Evolutionary conservation across 83 land plant genomes (phyloP), one percentile per base, ranked within the genome.

Genomic region (Larix sibirica): DNA sequence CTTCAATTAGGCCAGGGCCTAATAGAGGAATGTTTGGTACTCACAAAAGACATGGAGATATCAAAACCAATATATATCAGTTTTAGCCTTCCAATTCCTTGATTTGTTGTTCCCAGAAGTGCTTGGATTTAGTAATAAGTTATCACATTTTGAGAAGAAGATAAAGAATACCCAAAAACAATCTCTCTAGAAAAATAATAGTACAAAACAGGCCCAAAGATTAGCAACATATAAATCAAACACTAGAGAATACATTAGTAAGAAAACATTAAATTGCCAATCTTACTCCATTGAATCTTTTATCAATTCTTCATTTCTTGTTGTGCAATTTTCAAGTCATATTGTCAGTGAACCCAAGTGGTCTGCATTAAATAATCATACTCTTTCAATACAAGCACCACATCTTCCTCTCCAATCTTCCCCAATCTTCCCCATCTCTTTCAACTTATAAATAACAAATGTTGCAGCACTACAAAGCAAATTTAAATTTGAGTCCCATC

Each of bases 381-480:
- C 82, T 90, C 90, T 62, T 93, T 86, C 88, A 93, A 61, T 9
- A 95, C 79, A 63, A 83, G 86, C 38, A 81, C 77, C 58, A 96
- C 89, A 83, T 95, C 98, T 50, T 92, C 91, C 78, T 96, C 85
- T 63, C 79, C 87, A 26, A 97, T 97, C 89, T 94, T 97, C 77
- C 96, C 79, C 87, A 26, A 97, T 97, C 89, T 94, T 97, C 77
- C 96, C 99, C 88, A 95, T 79, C 92, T 97, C 99, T 87, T 92
- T 97, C 71, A 97, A 89, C 79, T 97, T 97, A 82, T 89, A 97
- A 50, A 97, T 71, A 9, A 94, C 80, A 82, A 95, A 97, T 81
- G 95, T 98, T 12, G 98, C 81, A 79, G 89, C 90, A 38, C 99
- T 93, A 90, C 31, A 79, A 20, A 77, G 78, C 58, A 31, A 81